Evolutionary conservation across 345 rosid genomes (phyloP), one percentile per base, ranked within the genome.

Genomic region (Anastatica hierochuntica): DNA sequence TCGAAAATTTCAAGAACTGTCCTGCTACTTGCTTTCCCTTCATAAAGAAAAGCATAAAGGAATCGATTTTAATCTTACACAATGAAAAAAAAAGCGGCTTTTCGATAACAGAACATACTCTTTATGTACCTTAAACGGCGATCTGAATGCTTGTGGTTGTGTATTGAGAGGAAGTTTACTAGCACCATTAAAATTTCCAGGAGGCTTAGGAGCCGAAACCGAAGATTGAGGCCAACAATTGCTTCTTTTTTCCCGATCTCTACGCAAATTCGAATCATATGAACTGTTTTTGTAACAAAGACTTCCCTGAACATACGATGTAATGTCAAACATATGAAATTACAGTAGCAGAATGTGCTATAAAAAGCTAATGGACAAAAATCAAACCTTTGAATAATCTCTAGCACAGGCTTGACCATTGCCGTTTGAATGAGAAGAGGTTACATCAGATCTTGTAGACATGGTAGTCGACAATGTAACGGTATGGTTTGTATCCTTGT

Each of bases 71-170:
- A n/a, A n/a, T n/a, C n/a, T n/a, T n/a, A 39, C 33, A 41, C 24
- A 5, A 21, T n/a, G 1, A 18, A 47, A 19, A 12, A 29, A n/a
- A n/a, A n/a, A n/a, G n/a, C n/a, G n/a, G n/a, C n/a, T n/a, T n/a
- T n/a, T n/a, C n/a, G n/a, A n/a, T n/a, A n/a, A n/a, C n/a, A n/a
- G n/a, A n/a, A n/a, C n/a, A n/a, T n/a, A n/a, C n/a, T n/a, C n/a
- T n/a, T n/a, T n/a, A n/a, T n/a, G 21, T 58, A 81, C 95, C 86
- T 82, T 79, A 68, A 54, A 69, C 36, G 59, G 36, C 3, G 67
- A 73, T 71, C 70, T 72, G 42, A 17, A 34, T 57, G 60, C 62
- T 49, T 69, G 76, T 10, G 70, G 0, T 49, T 59, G 44, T 10
- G 66, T 45, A 49, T 74, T 56, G 56, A 56, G 56, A 20, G 74